Evolutionary conservation across 2,329 filamentous ascomycete genomes (phyloP).

Genomic region (Diaporthe velutina): DNA sequence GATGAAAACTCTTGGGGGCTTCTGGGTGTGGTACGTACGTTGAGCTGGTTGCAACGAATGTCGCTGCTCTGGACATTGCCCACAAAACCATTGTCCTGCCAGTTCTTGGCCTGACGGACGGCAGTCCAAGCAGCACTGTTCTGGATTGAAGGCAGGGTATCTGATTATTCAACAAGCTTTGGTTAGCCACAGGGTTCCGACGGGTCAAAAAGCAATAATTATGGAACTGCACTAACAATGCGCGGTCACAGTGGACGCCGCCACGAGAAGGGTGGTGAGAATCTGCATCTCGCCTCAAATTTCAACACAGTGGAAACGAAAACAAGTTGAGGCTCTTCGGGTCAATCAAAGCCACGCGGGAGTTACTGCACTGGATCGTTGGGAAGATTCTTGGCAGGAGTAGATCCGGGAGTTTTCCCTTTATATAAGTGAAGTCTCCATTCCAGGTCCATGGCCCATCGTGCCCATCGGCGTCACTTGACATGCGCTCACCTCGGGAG

Average conservation of each 20-base stretch:
- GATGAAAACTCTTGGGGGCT: too few relatives aligned
- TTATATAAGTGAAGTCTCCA: constrained; percentile 16
- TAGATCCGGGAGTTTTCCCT: constrained; percentile 16
- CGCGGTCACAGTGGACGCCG: constrained; percentile 42
- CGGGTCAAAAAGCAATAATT: too few relatives aligned
- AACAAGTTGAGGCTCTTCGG: constrained; percentile 27
- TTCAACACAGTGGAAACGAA: not conserved
- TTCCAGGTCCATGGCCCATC: not conserved
- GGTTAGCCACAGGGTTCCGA: not conserved
- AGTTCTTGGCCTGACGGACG: constrained; percentile 44
- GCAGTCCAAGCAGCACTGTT: constrained; percentile 40
- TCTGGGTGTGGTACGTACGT: not conserved
- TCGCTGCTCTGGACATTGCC: constrained; percentile 45
- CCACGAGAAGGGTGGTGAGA: constrained; percentile 41
- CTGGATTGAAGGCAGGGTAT: constrained; percentile 42
- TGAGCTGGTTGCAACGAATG: constrained; percentile 48
- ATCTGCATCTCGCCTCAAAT: constrained; percentile 41
- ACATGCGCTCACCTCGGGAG: not conserved
- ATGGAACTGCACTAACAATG: constrained; percentile 43
- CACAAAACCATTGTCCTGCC: constrained; percentile 44
- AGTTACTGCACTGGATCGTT: constrained; percentile 15
- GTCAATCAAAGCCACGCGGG: constrained; percentile 29
- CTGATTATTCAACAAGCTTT: constrained; percentile 9
- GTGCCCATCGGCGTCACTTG: not conserved
- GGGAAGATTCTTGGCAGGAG: not conserved